Evolutionary conservation across 495 filamentous ascomycete species (phyloP).

Genomic region (Bacidia rubella): DNA sequence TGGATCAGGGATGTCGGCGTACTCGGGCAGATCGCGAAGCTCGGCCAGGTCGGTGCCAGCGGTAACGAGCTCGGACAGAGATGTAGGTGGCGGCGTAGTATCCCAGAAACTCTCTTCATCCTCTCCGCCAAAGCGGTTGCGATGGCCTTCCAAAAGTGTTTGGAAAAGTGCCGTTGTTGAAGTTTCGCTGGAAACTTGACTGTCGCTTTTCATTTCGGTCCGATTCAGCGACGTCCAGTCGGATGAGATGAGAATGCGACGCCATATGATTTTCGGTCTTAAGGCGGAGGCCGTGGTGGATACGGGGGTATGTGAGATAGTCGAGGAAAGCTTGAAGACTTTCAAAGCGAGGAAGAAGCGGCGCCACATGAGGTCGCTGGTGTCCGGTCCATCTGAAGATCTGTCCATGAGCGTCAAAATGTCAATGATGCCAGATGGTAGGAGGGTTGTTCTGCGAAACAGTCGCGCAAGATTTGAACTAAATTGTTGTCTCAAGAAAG

Average conservation of each 20-base stretch:
- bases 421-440: slow-evolving; percentile 58
- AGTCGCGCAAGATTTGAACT: slow-evolving; percentile 49
- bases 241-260: slow-evolving; percentile 64
- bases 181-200: slow-evolving; percentile 30
- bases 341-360: slow-evolving; percentile 63
- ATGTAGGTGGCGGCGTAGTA: slow-evolving; percentile 2
- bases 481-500: slow-evolving; percentile 51
- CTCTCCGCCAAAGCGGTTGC: slow-evolving; percentile 21
- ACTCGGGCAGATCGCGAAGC: slow-evolving; percentile 13
- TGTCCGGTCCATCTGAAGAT: slow-evolving; percentile 20
- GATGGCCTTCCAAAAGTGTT: slow-evolving; percentile 31
- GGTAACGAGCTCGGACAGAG: slow-evolving; percentile 10
- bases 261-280: slow-evolving; percentile 65
- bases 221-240: slow-evolving; percentile 55
- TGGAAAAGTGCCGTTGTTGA: slow-evolving; percentile 37
- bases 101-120: slow-evolving; percentile 7
- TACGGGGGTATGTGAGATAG: slow-evolving; percentile 24
- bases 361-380: slow-evolving; percentile 28
- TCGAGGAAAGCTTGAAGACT: slow-evolving; percentile 43
- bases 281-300: slow-evolving; percentile 24
- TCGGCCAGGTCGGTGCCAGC: slow-evolving; percentile 16
- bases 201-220: slow-evolving; percentile 38
- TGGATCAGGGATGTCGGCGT: slow-evolving; percentile 8
- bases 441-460: slow-evolving; percentile 52
- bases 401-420: slow-evolving; percentile 59